Percentiles rank a stretch among this genome's conserved stretches.
These are phyloP conservation scores for Drosera spatulata DNA, from an alignment of 179 eudicot genomes.

Conservation along the genomic window DNA sequence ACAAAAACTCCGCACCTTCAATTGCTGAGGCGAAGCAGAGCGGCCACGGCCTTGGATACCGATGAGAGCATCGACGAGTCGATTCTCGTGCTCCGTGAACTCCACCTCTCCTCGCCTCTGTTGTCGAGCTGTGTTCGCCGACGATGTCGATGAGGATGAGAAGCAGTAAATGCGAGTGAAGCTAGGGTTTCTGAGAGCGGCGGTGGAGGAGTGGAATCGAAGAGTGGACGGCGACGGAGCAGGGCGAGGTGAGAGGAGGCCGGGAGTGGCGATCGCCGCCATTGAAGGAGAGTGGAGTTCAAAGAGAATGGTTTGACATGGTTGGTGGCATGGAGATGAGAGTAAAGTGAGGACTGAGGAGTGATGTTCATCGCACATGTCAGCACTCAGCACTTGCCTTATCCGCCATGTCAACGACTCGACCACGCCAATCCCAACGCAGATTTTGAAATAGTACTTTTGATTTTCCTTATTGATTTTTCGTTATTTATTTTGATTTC, in stretches of 20 bases:
- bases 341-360: too few relatives aligned
- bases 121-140: neutral
- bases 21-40: conserved; percentile 61
- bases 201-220: neutral
- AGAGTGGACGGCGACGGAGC: neutral
- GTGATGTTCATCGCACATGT: too few relatives aligned
- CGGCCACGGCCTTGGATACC: conserved; percentile 96
- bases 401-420: too few relatives aligned
- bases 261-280: too few relatives aligned
- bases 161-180: neutral
- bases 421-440: too few relatives aligned
- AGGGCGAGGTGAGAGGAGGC: neutral
- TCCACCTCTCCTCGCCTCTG: neutral
- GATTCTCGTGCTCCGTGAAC: conserved; percentile 52
- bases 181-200: neutral
- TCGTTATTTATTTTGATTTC: too few relatives aligned
- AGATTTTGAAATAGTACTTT: too few relatives aligned
- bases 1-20: conserved; percentile 27
- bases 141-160: neutral
- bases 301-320: too few relatives aligned
- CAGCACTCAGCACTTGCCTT: too few relatives aligned
- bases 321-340: too few relatives aligned
- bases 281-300: too few relatives aligned
- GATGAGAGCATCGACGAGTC: conserved; percentile 56
- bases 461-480: too few relatives aligned